Evolutionary conservation across 129 eudicot species (phyloP).

Genomic region (Flaveria sonorensis): DNA sequence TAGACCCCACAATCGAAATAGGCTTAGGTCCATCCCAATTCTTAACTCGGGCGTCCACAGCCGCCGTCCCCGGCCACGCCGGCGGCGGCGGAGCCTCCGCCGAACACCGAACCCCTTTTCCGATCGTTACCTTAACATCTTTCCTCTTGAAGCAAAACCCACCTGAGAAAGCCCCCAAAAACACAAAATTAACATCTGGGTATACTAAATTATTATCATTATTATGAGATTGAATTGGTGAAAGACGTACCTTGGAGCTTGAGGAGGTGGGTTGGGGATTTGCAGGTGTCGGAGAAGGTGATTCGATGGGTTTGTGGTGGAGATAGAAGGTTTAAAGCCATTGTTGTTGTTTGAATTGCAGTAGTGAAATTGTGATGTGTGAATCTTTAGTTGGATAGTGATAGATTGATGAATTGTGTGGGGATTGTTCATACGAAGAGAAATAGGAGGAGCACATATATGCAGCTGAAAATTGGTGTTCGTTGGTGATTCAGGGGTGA

Average conservation of each 20-base stretch:
- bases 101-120: constrained; percentile 70
- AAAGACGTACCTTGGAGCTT: constrained; percentile 32
- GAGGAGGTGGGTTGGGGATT: constrained; percentile 19
- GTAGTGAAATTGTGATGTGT: not conserved
- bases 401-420: not conserved
- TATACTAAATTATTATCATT: not conserved
- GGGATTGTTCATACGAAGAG: not conserved
- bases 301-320: constrained; percentile 21
- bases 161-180: constrained; percentile 35
- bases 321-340: constrained; percentile 32
- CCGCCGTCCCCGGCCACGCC: constrained; percentile 81
- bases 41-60: constrained; percentile 56
- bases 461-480: not conserved
- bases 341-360: constrained; percentile 6
- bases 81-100: constrained; percentile 73
- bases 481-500: not conserved
- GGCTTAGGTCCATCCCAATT: constrained; percentile 95
- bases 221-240: not conserved
- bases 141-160: constrained; percentile 53
- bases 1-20: constrained; percentile 83
- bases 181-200: constrained; percentile 7
- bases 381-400: not conserved
- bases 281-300: constrained; percentile 13
- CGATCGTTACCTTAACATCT: constrained; percentile 41
- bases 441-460: constrained; percentile 27